Evolutionary conservation across 2,329 filamentous ascomycete genomes (phyloP).

Genomic region (Ceratocystis ficicola): DNA sequence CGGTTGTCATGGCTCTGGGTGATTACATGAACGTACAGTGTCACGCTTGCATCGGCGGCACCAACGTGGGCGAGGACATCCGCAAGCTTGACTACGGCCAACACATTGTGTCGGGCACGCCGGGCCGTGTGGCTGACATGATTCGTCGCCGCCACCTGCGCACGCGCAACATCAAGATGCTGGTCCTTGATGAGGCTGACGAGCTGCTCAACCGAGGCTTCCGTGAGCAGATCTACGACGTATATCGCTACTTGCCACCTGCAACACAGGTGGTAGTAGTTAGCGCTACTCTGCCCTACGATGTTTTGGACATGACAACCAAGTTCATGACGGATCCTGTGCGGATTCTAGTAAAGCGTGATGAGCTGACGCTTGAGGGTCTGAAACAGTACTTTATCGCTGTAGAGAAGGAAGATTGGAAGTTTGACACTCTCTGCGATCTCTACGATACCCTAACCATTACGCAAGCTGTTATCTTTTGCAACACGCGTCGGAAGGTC

Average conservation of each 20-base stretch:
- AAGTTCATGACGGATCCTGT: conserved; percentile 99
- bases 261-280: conserved; percentile 98
- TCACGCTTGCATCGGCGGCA: conserved; percentile 95
- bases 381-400: conserved; percentile 99
- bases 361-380: conserved; percentile 92
- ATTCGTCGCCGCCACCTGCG: conserved; percentile 46
- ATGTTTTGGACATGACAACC: conserved; percentile 97
- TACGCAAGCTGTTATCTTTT: conserved; percentile 98
- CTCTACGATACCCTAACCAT: conserved; percentile 98
- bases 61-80: conserved; percentile 95
- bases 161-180: conserved; percentile 52
- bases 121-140: conserved; percentile 72
- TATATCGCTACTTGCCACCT: conserved; percentile 91
- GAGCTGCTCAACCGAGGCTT: conserved; percentile 80
- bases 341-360: conserved; percentile 93
- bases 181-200: conserved; percentile 50
- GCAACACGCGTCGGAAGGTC: conserved; percentile 97
- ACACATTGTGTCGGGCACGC: conserved; percentile 93
- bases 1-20: conserved; percentile 97
- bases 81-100: conserved; percentile 94
- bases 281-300: conserved; percentile 90
- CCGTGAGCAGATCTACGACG: conserved; percentile 97
- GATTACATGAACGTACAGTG: conserved; percentile 99
- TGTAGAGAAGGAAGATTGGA: conserved; percentile 99
- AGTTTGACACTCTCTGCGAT: conserved; percentile 96